A percentile compares a stretch with the other conserved stretches of the same genome.
These are phyloP conservation scores for Solanum piurae DNA, from an alignment of 257 asterid species.

Conservation along the genomic window DNA sequence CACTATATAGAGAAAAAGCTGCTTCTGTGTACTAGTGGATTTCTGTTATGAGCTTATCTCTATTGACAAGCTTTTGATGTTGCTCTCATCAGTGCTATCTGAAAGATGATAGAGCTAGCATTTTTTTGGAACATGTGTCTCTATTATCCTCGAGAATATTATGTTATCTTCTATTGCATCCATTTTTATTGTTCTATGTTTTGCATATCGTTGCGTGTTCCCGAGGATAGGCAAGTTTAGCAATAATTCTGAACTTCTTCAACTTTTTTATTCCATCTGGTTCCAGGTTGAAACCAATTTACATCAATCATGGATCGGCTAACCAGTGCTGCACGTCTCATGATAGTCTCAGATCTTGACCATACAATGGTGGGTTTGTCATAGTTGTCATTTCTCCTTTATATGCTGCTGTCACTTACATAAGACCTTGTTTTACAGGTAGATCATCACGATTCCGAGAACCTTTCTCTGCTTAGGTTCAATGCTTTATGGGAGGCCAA, in stretches of 20 bases:
- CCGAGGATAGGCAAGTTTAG: not conserved
- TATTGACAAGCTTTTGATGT: not conserved
- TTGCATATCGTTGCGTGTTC: not conserved
- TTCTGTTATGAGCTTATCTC: not conserved
- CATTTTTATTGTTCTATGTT: not conserved
- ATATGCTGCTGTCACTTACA: slow-evolving; percentile 1
- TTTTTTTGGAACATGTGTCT: not conserved
- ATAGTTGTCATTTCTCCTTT: not conserved
- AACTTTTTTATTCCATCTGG: not conserved
- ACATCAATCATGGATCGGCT: slow-evolving; percentile 58
- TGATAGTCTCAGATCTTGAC: slow-evolving; percentile 98
- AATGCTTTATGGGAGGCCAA: slow-evolving; percentile 94
- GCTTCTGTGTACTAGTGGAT: not conserved
- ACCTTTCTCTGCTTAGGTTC: slow-evolving; percentile 78
- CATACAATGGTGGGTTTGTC: slow-evolving; percentile 70
- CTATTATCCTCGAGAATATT: not conserved
- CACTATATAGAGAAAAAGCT: not conserved
- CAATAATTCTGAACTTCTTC: not conserved
- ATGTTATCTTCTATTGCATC: not conserved
- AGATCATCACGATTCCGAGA: slow-evolving; percentile 81
- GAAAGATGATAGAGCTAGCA: not conserved
- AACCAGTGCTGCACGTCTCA: slow-evolving; percentile 57
- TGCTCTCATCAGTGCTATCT: not conserved
- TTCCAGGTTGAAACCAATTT: slow-evolving; percentile 31
- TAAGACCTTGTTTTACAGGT: slow-evolving; percentile 44